Evolutionary conservation across 1,284 basidiomycete species (phyloP), one percentile per base, ranked within the genome.

Genomic region (Phlebopus sp.): DNA sequence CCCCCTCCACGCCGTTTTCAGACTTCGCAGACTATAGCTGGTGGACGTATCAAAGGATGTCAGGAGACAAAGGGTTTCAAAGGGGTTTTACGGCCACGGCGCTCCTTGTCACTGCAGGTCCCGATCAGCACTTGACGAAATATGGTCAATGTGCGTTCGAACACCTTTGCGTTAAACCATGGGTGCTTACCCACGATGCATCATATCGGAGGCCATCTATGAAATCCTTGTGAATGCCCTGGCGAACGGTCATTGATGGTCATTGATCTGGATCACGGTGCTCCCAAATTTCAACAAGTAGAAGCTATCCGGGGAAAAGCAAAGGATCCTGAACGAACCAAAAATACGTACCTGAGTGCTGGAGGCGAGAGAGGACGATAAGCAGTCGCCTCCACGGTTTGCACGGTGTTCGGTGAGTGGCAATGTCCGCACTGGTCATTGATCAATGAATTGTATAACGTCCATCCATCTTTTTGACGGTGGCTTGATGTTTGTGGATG

Each of bases 111-210:
- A 43, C 40, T 41, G 43, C 25, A 43, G 51, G 48, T 60, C 57
- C 46, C 44, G 58, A 64, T 63, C 50, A 64, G 60, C 64, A 62
- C 57, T 27, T 45, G 30, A 34, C 37, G 43, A 47, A n/a, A 56
- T 66, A 58, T 60, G 63, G 63, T 62, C 31, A 66, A 60, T 63
- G 43, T 39, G 46, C 45, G 37, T 31, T 66, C 63, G 59, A 64
- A 59, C 49, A 41, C 45, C 14, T 36, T 29, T 29, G 25, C 27
- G 18, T 35, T 37, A 37, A 17, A 31, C 23, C 30, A 43, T 43
- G 23, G 11, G 17, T 44, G 27, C 4, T 48, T 55, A 51, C 59
- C 59, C 58, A 63, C 58, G 58, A 35, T 34, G 21, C 25, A 36
- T 50, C 57, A 54, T 62, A 60, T 59, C 58, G 38, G 31, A 10